Percentiles rank a stretch among this genome's conserved stretches.
Evolutionary conservation across 2,329 filamentous ascomycete species (phyloP).

Genomic region (Cercospora sp.): DNA sequence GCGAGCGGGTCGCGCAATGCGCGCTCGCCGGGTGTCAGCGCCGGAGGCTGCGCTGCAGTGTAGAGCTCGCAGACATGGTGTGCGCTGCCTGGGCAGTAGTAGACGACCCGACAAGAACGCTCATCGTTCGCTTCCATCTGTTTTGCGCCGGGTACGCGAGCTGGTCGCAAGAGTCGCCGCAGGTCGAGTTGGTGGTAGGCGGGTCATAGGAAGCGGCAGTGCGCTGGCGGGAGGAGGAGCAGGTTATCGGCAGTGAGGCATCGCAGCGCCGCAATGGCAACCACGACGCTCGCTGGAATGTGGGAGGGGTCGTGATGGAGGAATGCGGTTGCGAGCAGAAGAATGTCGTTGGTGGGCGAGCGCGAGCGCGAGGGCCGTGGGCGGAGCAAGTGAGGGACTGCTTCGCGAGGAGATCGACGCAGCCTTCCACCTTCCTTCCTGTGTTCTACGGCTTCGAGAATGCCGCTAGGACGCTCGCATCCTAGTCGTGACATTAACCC

Average conservation of each 20-base stretch:
- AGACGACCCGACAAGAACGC: slow-evolving; percentile 36
- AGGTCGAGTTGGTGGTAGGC: not conserved
- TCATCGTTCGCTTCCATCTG: slow-evolving; percentile 36
- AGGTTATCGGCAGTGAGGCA: slow-evolving; percentile 12
- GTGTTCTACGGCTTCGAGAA: not conserved
- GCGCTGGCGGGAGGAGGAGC: slow-evolving; percentile 11
- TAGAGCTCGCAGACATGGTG: slow-evolving; percentile 31
- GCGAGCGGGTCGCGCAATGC: slow-evolving; percentile 16
- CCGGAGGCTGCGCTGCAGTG: slow-evolving; percentile 23
- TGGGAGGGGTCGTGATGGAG: slow-evolving; percentile 13
- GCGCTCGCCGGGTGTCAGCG: slow-evolving; percentile 11
- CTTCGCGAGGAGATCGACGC: not conserved
- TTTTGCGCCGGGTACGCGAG: slow-evolving; percentile 17
- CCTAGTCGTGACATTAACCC: not conserved
- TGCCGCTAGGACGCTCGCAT: not conserved
- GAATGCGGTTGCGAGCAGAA: not conserved
- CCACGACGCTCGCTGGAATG: slow-evolving; percentile 13
- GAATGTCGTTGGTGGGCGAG: not conserved
- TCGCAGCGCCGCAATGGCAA: slow-evolving; percentile 16
- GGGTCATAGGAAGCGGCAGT: slow-evolving; percentile 1
- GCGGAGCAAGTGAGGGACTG: not conserved
- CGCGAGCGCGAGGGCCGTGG: not conserved
- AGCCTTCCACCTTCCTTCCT: not conserved
- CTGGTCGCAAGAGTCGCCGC: slow-evolving; percentile 1
- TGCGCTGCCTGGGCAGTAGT: slow-evolving; percentile 33